A percentile compares a stretch with the other conserved stretches of the same genome.
Conservation (phyloP, 192 early-diverging fungal genomes). For the Coemansia sp. region DNA sequence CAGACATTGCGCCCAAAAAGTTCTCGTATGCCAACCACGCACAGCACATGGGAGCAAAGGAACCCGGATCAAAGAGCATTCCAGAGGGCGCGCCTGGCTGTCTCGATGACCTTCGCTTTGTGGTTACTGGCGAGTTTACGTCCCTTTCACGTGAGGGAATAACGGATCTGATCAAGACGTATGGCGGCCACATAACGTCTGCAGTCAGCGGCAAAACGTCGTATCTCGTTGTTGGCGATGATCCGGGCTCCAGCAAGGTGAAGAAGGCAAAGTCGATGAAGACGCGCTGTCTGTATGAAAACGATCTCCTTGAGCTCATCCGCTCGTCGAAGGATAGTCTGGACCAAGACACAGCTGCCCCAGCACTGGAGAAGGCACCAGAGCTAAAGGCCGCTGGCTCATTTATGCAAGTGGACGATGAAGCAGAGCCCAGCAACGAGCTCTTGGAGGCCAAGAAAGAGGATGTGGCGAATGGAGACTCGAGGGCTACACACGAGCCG, state of each 20-base stretch:
- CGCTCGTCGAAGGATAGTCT: constrained; percentile 39
- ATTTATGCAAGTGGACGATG: neutral
- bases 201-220: constrained; percentile 79
- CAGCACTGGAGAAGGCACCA: neutral
- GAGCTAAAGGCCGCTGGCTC: constrained; percentile 8
- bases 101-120: constrained; percentile 75
- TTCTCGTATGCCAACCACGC: constrained; percentile 25
- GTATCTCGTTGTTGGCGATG: constrained; percentile 83
- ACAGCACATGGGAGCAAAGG: constrained; percentile 30
- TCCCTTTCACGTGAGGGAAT: constrained; percentile 75
- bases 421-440: neutral
- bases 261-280: constrained; percentile 72
- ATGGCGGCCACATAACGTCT: constrained; percentile 79
- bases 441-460: neutral
- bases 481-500: neutral
- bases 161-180: constrained; percentile 80
- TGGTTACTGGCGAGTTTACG: constrained; percentile 87
- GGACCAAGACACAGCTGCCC: neutral
- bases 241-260: constrained; percentile 82
- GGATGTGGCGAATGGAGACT: neutral
- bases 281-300: constrained; percentile 77
- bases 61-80: constrained; percentile 66
- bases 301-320: constrained; percentile 81
- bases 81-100: constrained; percentile 76
- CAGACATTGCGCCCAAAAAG: constrained; percentile 26